Evolutionary conservation across 306 rosid genomes (phyloP).

Genomic region (Prunus mongolica): DNA sequence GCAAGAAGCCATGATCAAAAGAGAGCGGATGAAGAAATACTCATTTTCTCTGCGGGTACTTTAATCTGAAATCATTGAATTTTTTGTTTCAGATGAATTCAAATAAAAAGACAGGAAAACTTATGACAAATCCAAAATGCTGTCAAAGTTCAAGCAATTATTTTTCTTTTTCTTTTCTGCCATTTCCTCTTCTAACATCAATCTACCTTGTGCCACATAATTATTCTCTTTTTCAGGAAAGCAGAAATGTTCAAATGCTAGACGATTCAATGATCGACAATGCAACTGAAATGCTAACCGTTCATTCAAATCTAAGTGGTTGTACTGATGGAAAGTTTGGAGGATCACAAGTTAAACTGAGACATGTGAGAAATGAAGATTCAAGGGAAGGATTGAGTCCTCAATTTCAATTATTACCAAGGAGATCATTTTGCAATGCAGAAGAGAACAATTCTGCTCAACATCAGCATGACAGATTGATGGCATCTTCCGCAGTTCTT

Average conservation of each 20-base stretch:
- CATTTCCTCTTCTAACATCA: not conserved
- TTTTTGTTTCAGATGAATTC: not conserved
- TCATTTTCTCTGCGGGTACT: conserved; percentile 76
- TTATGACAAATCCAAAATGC: not conserved
- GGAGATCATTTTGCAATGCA: conserved; percentile 53
- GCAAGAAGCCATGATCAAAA: conserved; percentile 63
- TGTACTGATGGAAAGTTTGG: conserved; percentile 20
- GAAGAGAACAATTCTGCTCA: conserved; percentile 26
- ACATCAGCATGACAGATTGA: conserved; percentile 28
- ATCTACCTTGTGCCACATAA: not conserved
- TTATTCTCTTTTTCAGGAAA: conserved; percentile 44
- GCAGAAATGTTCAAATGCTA: conserved; percentile 34
- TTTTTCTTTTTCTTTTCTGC: not conserved
- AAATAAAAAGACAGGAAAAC: not conserved
- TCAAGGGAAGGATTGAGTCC: conserved; percentile 29
- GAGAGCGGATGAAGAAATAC: conserved; percentile 79
- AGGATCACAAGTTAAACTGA: conserved; percentile 13
- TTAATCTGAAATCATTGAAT: conserved; percentile 2
- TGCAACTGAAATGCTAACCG: conserved; percentile 23
- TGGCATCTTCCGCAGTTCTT: conserved; percentile 50
- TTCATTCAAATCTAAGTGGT: conserved; percentile 21
- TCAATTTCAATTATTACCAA: conserved; percentile 28
- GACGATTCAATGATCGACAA: conserved; percentile 34
- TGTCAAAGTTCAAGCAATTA: no score
- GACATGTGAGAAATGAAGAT: conserved; percentile 25